Base-by-base conservation (phyloP, 2,329 filamentous ascomycete species). In the Chaetomiaceae sp. region DNA sequence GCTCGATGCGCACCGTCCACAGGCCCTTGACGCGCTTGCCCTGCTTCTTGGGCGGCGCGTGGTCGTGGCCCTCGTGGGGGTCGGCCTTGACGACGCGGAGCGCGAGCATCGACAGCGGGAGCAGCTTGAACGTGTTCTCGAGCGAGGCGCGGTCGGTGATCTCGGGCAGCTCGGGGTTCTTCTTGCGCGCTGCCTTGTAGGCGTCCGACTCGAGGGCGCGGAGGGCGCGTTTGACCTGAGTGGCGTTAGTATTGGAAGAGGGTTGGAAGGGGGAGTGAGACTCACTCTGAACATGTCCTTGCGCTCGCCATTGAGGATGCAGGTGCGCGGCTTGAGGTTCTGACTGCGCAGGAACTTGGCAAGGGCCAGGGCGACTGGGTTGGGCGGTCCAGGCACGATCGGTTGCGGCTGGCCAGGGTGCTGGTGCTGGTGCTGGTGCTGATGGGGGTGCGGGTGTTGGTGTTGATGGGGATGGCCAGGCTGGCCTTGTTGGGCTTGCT, bases 1-100 rank as follows among this genome's bases (percentile, higher is more conserved):
- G 91, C 72, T 96, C 91, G 62, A 99, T 92, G 68, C 85, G 87
- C 58, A 99, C 94, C 3, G 85, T 96, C 94, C 94, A 99, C 27
- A 94, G 83, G 23, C 94, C 94, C 79, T 99, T 99, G 67, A 94
- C 80, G 49, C 91, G 86, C 79, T 96, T 97, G 59, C 84, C 81
- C 65, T 86, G 85, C 75, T 91, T 89, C 62, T 79, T 75, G 22
- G 48, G 20, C 12, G 47, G n/a, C 17, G 72, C 76, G 65, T 87
- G 84, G 66, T 86, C 80, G 69, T 94, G 88, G 51, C 86, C 89
- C 52, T 85, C 83, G 62, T 89, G 82, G 11, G 85, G 83, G 63
- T 95, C 89, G 42, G 87, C 72, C 73, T 99, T 96, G 64, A 78
- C 80, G 31, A 99, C 91, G 55, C 94, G 87, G 34, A 99, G 82